Conservation (phyloP, 805 yeast genomes). For the Metschnikowia shivogae region DNA sequence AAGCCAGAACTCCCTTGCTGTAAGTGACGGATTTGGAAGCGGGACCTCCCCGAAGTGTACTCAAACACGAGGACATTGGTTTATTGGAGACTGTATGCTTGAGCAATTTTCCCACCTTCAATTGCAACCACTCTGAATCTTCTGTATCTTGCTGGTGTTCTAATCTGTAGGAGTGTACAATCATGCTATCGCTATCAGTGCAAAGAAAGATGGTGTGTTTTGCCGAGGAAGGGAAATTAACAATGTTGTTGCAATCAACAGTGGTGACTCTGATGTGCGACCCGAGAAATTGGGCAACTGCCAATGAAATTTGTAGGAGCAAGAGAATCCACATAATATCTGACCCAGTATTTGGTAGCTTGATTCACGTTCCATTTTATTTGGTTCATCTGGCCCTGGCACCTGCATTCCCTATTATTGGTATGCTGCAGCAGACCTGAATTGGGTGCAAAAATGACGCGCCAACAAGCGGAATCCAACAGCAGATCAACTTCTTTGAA, state of each 20-base stretch:
- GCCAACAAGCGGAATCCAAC: too few relatives aligned
- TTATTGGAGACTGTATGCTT: neutral
- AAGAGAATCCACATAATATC: neutral
- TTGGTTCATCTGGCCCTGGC: too few relatives aligned
- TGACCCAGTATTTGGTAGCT: too few relatives aligned
- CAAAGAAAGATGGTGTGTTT: conserved; percentile 1
- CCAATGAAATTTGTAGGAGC: neutral
- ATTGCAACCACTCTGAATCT: conserved; percentile 9
- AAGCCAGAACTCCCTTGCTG: neutral
- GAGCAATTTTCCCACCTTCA: conserved; percentile 6
- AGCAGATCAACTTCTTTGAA: too few relatives aligned
- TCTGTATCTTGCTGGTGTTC: neutral
- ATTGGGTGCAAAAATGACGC: too few relatives aligned
- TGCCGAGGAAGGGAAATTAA: neutral
- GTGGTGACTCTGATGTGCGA: conserved; percentile 8
- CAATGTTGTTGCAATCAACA: neutral
- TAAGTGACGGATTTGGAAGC: conserved; percentile 6
- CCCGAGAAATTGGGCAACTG: neutral
- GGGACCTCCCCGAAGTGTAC: conserved; percentile 5
- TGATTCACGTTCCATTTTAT: too few relatives aligned
- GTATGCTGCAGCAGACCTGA: too few relatives aligned
- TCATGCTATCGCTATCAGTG: neutral
- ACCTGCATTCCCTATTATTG: too few relatives aligned
- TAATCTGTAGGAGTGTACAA: conserved; percentile 4
- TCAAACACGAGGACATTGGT: conserved; percentile 9